Conservation (phyloP, 495 filamentous ascomycete species). For the Talaromyces nanjingensis region DNA sequence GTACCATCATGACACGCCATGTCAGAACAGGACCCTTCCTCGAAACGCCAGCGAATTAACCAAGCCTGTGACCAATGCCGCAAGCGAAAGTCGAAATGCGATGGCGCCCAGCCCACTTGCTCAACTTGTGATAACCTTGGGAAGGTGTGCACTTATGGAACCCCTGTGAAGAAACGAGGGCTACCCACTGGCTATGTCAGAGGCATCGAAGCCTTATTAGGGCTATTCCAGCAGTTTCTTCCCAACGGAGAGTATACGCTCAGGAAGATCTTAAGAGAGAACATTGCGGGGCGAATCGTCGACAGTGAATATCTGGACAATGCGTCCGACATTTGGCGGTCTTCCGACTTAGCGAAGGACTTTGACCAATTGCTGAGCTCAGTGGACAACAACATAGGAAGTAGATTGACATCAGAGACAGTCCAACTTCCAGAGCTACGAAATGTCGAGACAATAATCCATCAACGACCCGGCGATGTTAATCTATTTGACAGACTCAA, state of each 20-base stretch:
- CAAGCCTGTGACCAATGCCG: slow-evolving; percentile 58
- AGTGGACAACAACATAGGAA: slow-evolving; percentile 6
- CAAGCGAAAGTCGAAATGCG: slow-evolving; percentile 51
- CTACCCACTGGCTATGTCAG: slow-evolving; percentile 59
- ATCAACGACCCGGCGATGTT: not conserved
- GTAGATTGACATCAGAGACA: slow-evolving; percentile 8
- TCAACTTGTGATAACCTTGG: slow-evolving; percentile 46
- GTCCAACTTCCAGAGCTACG: slow-evolving; percentile 1
- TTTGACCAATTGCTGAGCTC: slow-evolving; percentile 13
- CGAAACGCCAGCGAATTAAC: slow-evolving; percentile 44
- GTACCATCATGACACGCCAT: not conserved
- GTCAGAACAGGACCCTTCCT: slow-evolving; percentile 6
- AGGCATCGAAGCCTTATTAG: slow-evolving; percentile 46
- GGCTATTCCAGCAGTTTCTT: slow-evolving; percentile 28
- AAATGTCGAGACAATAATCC: not conserved
- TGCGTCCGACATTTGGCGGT: slow-evolving; percentile 15
- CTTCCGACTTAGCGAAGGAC: slow-evolving; percentile 18
- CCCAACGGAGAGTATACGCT: slow-evolving; percentile 26
- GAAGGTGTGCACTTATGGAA: slow-evolving; percentile 50
- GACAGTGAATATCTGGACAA: slow-evolving; percentile 18
- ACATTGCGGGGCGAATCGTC: slow-evolving; percentile 30
- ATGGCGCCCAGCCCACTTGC: slow-evolving; percentile 50
- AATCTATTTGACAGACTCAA: not conserved
- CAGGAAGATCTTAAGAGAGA: slow-evolving; percentile 29
- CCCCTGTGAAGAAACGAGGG: slow-evolving; percentile 54